These are phyloP conservation scores for Stentor roeselii DNA, from an alignment of 73 alveolate species.

Conservation along the genomic window DNA sequence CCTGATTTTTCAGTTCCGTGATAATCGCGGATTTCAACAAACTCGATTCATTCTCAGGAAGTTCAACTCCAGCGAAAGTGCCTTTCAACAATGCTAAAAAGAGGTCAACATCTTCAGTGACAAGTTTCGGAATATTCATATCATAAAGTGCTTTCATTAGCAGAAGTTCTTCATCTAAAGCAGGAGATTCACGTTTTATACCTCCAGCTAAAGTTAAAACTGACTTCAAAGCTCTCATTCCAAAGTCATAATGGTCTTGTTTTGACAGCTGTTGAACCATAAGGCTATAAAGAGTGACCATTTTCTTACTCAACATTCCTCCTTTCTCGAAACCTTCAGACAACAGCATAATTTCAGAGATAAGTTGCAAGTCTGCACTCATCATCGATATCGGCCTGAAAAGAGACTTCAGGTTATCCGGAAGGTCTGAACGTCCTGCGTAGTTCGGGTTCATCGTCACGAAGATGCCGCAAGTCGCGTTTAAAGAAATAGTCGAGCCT, in stretches of 20 bases:
- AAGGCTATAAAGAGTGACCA: constrained; percentile 87
- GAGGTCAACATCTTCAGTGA: constrained; percentile 96
- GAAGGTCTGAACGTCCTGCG: constrained; percentile 99
- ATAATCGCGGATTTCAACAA: constrained; percentile 74
- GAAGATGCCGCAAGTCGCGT: constrained; percentile 93
- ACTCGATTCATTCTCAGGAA: constrained; percentile 89
- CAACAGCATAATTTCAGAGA: constrained; percentile 95
- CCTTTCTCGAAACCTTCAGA: constrained; percentile 91
- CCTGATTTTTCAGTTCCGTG: constrained; percentile 76
- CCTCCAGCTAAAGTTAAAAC: constrained; percentile 97
- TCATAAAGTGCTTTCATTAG: constrained; percentile 97
- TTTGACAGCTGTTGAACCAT: constrained; percentile 98
- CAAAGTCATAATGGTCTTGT: constrained; percentile 99
- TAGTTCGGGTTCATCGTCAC: constrained; percentile 98
- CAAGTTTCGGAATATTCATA: constrained; percentile 99
- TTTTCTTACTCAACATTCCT: constrained; percentile 53
- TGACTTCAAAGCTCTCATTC: constrained; percentile 99
- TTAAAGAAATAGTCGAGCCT: constrained; percentile 85
- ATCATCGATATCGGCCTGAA: constrained; percentile 99
- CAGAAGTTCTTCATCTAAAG: constrained; percentile 76
- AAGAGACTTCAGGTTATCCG: constrained; percentile 95
- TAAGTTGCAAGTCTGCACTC: constrained; percentile 99
- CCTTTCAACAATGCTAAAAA: constrained; percentile 97
- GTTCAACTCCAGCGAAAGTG: constrained; percentile 96
- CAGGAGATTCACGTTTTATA: constrained; percentile 77